These are phyloP conservation scores for Tulasnella calospora DNA, from an alignment of 768 basidiomycete species.

Conservation along the genomic window DNA sequence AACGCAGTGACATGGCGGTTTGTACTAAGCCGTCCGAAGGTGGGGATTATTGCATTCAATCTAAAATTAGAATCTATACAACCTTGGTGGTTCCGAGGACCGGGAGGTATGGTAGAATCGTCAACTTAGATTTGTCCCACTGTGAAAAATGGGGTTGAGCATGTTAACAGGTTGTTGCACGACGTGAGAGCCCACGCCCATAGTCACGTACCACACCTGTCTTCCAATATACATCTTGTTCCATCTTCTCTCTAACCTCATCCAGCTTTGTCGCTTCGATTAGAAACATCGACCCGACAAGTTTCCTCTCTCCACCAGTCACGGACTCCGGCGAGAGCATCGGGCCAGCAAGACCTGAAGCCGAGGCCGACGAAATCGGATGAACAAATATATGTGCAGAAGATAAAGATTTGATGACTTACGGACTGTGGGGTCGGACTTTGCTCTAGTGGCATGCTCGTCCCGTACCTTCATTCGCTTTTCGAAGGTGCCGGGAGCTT, in stretches of 20 bases:
- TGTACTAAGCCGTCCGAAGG: background rate
- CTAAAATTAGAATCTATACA: background rate
- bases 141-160: conserved; percentile 31
- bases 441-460: conserved; percentile 46
- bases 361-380: background rate
- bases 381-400: background rate
- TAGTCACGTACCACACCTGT: conserved; percentile 41
- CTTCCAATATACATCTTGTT: conserved; percentile 44
- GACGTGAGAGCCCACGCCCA: background rate
- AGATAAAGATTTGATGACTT: conserved; percentile 25
- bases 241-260: conserved; percentile 40
- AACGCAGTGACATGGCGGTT: background rate
- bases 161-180: background rate
- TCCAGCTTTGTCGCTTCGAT: conserved; percentile 53
- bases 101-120: conserved; percentile 44
- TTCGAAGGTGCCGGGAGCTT: conserved; percentile 52
- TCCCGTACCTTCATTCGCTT: conserved; percentile 53
- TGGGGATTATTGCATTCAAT: conserved; percentile 6
- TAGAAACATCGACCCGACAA: conserved; percentile 57
- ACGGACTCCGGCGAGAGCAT: conserved; percentile 51
- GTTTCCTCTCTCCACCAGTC: conserved; percentile 50
- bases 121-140: conserved; percentile 57
- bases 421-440: conserved; percentile 16
- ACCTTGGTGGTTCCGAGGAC: background rate
- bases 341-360: conserved; percentile 53